phyloP scores from a whole-genome alignment of 805 yeast species.

The Starmera quercuum region DNA sequence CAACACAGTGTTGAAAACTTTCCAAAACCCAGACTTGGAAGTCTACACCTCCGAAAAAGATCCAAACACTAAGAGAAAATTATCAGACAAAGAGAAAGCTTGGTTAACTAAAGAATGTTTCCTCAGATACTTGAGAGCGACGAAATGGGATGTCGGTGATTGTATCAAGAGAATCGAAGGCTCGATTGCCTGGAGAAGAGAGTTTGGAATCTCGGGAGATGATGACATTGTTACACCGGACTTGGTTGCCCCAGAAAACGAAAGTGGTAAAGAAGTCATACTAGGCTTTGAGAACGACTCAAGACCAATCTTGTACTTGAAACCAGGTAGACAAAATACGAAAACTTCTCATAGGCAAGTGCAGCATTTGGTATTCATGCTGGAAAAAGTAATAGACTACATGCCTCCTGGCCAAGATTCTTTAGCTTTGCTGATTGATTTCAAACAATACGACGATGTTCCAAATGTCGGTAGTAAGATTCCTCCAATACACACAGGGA shows the following conservation, averaged over 20 bases:
- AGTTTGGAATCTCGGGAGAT: slow-evolving; percentile 65
- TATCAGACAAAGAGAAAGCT: slow-evolving; percentile 57
- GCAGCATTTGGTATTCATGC: slow-evolving; percentile 89
- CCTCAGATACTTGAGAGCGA: slow-evolving; percentile 83
- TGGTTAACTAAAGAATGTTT: slow-evolving; percentile 94
- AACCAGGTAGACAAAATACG: slow-evolving; percentile 95
- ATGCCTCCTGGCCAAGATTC: slow-evolving; percentile 98
- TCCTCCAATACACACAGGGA: slow-evolving; percentile 85
- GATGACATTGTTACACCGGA: slow-evolving; percentile 50
- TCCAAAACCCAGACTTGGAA: slow-evolving; percentile 30
- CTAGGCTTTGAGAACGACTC: slow-evolving; percentile 85
- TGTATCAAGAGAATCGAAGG: slow-evolving; percentile 69
- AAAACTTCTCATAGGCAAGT: slow-evolving; percentile 85
- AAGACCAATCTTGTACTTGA: slow-evolving; percentile 87
- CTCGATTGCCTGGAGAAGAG: slow-evolving; percentile 89
- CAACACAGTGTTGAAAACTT: slow-evolving; percentile 52
- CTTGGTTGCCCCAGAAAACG: slow-evolving; percentile 59
- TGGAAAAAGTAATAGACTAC: slow-evolving; percentile 86
- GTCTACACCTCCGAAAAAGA: slow-evolving; percentile 24
- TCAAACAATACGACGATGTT: slow-evolving; percentile 59
- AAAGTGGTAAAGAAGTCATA: slow-evolving; percentile 87
- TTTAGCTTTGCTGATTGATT: slow-evolving; percentile 84
- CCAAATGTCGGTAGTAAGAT: slow-evolving; percentile 53
- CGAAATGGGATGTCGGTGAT: slow-evolving; percentile 75
- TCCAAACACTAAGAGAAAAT: slow-evolving; percentile 26